phyloP scores from a whole-genome alignment of 495 filamentous ascomycete genomes.

The Niebla homalea region DNA sequence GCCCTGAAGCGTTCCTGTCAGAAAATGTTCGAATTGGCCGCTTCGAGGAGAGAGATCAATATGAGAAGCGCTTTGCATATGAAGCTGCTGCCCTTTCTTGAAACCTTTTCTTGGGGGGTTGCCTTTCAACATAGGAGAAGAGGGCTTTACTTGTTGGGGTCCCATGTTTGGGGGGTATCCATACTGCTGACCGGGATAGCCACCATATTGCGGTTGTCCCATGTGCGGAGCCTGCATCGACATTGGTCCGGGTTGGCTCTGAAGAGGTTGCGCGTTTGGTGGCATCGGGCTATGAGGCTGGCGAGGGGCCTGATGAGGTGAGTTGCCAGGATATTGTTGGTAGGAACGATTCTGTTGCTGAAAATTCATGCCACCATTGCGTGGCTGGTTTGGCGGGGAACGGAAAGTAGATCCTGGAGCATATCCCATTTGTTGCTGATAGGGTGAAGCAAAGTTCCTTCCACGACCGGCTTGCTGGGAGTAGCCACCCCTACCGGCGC shows the following conservation, averaged over 20 bases:
- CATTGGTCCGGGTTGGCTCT: conserved; percentile 52
- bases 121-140: conserved; percentile 31
- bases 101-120: conserved; percentile 17
- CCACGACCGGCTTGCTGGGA: conserved; percentile 50
- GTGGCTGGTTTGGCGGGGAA: conserved; percentile 46
- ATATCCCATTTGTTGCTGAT: conserved; percentile 51
- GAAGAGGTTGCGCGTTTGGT: conserved; percentile 50
- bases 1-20: conserved; percentile 49
- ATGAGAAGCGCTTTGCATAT: conserved; percentile 23
- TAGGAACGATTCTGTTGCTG: conserved; percentile 40
- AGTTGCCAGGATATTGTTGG: conserved; percentile 40
- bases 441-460: conserved; percentile 35
- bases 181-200: conserved; percentile 39
- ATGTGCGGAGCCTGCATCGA: conserved; percentile 44
- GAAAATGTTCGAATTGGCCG: conserved; percentile 59
- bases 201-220: conserved; percentile 13
- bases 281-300: conserved; percentile 49
- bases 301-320: conserved; percentile 50
- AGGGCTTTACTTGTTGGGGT: conserved; percentile 56
- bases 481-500: conserved; percentile 40
- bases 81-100: conserved; percentile 16
- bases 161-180: conserved; percentile 47
- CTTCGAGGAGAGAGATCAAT: conserved; percentile 55
- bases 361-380: conserved; percentile 54
- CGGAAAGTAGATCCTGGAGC: conserved; percentile 51